Base-by-base conservation (phyloP, 2,329 filamentous ascomycete genomes). In the Apiospora sp. region DNA sequence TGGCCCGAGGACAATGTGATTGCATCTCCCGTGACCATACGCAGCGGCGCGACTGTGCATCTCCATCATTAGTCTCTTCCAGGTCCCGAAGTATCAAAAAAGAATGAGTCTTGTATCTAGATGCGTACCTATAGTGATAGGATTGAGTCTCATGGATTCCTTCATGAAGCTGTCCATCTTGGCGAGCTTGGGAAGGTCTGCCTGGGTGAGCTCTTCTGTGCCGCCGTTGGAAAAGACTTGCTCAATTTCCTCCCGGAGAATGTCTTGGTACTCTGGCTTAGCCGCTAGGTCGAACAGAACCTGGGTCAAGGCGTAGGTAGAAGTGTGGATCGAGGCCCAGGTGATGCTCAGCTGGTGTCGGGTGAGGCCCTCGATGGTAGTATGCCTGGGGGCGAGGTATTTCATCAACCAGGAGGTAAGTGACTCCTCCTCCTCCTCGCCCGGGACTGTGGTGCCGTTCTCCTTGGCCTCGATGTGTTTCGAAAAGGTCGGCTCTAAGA, bases 161-260 rank as follows among this genome's bases (percentile, higher is more conserved):
- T 44, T 68, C 64, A 68, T 68, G 64, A 68, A 68, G 41, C 64
- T 68, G 34, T 68, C 64, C 34, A 68, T 68, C 64, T 68, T 68
- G 3, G 24, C 64, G 19, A 68, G 64, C 41, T 44, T 43, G 64
- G 64, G n/a, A 14, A 68, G 14, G 34, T 68, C 64, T 4, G 64
- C 19, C 24, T 30, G 37, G 1, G 37, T 12, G 41, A 68, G 19
- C 19, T 64, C 24, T 10, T 64, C 58, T 4, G 8, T 22, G 13
- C 30, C n/a, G 16, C 58, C 12, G 5, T 22, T n/a, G 14, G 27
- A 3, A 22, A 64, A 64, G 1, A 68, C n/a, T 4, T 41, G 7
- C 2, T 24, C 34, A 14, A 68, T 68, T 14, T 68, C 64, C 8
- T 68, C 19, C 14, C 64, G 27, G 16, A 68, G 64, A 3, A 68